Base-by-base conservation (phyloP, 225 moss, liverwort and hornwort genomes). In the Sphagnum contortum region DNA sequence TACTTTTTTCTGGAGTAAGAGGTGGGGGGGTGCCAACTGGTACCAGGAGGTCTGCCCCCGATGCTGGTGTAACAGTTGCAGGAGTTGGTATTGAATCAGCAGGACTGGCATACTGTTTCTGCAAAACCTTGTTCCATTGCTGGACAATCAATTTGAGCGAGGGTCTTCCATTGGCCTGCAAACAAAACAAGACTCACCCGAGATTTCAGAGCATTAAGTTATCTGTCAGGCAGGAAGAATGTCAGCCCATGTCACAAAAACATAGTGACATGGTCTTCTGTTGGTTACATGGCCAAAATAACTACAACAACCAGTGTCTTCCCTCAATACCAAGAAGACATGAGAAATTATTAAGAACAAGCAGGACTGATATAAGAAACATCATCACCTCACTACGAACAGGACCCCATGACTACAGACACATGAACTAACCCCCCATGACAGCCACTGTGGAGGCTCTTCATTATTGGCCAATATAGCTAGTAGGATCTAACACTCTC, bases 81-180 rank as follows among this genome's bases (percentile, higher is more conserved):
- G 88, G 71, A 76, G 88, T 71, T 76, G 77, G 76, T 48, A 78
- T 80, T 72, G 79, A 62, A 66, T 87, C 71, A 67, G 72, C 75
- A 68, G 72, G n/a, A 57, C 54, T 65, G 76, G 81, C 75, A 54
- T 79, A 89, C 70, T 94, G 78, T 73, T 83, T 91, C 70, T 94
- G 94, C 60, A 91, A 74, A 29, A 79, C 63, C 77, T 89, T 94
- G 47, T 94, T 92, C 87, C 89, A 98, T 67, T 90, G 85, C 67
- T 83, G 87, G 71, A 92, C 70, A 49, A 87, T 60, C 63, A 72
- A 71, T 75, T 90, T 89, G 2, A 93, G 61, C 53, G 90, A 60
- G 0, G 79, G 74, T 72, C 87, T 85, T 70, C 96, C 96, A 67
- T 98, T 90, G 57, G 96, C 94, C 96, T 98, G 82, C 75, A 79